Evolutionary conservation across 352 stramenopile genomes (phyloP).

Genomic region (Globisporangium barbulae): DNA sequence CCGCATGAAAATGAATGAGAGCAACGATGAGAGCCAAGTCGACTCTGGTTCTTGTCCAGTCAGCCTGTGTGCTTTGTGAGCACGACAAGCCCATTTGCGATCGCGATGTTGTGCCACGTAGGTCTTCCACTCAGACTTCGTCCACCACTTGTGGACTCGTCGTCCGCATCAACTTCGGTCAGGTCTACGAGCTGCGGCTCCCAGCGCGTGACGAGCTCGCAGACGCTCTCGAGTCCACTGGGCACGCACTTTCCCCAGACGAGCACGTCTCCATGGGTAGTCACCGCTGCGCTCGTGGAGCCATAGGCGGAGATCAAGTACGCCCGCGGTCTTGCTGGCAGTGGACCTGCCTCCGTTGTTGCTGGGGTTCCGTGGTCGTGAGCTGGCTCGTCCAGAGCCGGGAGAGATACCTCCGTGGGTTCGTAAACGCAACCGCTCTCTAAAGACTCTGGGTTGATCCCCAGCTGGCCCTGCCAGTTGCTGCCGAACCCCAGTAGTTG

Average conservation of each 20-base stretch:
- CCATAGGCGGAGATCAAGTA: constrained; percentile 35
- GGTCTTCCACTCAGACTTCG: neutral
- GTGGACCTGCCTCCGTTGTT: neutral
- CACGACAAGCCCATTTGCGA: constrained; percentile 44
- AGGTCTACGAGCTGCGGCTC: constrained; percentile 23
- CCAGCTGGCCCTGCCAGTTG: constrained; percentile 73
- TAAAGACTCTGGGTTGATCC: constrained; percentile 29
- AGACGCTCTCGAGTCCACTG: constrained; percentile 28
- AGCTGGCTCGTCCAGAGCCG: neutral
- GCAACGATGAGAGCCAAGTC: too few species aligned
- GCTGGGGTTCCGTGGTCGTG: neutral
- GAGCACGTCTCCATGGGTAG: constrained; percentile 25
- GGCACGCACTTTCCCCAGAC: constrained; percentile 36
- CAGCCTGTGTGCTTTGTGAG: constrained; percentile 24
- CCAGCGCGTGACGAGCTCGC: constrained; percentile 27
- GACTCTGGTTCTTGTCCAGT: neutral
- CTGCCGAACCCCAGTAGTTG: constrained; percentile 54
- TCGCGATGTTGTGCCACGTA: constrained; percentile 38
- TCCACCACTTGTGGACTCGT: neutral
- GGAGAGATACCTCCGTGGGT: neutral
- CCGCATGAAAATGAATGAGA: too few species aligned
- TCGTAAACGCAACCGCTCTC: constrained; percentile 7
- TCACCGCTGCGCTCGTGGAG: constrained; percentile 26
- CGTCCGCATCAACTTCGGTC: neutral
- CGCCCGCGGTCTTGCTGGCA: neutral